Conservation (phyloP, 495 filamentous ascomycete genomes). For the Podospora tetraspora region DNA sequence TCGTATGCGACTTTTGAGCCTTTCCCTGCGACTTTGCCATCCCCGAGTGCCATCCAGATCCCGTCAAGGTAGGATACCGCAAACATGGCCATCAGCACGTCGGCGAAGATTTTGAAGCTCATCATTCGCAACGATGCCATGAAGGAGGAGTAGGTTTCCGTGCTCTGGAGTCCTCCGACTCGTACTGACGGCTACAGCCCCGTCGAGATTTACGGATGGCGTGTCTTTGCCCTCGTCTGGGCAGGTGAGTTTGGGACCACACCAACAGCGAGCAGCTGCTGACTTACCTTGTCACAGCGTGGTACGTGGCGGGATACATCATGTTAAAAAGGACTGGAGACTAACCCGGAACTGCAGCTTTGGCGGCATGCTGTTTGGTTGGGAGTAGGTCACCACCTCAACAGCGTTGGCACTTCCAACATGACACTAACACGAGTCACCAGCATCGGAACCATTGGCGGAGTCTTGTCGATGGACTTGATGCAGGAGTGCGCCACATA, state of each 20-base stretch:
- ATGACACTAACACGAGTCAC: background rate
- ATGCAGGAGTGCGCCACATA: slow-evolving; percentile 37
- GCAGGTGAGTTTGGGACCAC: slow-evolving; percentile 42
- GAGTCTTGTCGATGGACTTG: slow-evolving; percentile 46
- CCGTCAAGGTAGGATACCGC: background rate
- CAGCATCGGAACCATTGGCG: slow-evolving; percentile 41
- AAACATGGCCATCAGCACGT: slow-evolving; percentile 12
- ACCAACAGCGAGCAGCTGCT: background rate
- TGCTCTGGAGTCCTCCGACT: too few relatives aligned
- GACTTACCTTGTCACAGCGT: background rate
- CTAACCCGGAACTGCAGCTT: too few relatives aligned
- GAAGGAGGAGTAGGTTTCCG: slow-evolving; percentile 52
- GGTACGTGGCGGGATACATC: too few relatives aligned
- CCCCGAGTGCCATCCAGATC: background rate
- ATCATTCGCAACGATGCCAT: slow-evolving; percentile 74
- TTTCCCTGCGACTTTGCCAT: background rate
- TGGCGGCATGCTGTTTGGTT: slow-evolving; percentile 65
- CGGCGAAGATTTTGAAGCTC: slow-evolving; percentile 44
- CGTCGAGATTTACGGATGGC: slow-evolving; percentile 68
- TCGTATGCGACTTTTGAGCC: background rate
- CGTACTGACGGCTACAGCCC: slow-evolving; percentile 36
- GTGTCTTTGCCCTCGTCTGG: slow-evolving; percentile 61
- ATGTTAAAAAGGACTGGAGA: too few relatives aligned
- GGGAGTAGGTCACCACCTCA: slow-evolving; percentile 36
- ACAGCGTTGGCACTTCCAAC: background rate